Conservation (phyloP, 352 stramenopile genomes). For the Phytophthora melonis region DNA sequence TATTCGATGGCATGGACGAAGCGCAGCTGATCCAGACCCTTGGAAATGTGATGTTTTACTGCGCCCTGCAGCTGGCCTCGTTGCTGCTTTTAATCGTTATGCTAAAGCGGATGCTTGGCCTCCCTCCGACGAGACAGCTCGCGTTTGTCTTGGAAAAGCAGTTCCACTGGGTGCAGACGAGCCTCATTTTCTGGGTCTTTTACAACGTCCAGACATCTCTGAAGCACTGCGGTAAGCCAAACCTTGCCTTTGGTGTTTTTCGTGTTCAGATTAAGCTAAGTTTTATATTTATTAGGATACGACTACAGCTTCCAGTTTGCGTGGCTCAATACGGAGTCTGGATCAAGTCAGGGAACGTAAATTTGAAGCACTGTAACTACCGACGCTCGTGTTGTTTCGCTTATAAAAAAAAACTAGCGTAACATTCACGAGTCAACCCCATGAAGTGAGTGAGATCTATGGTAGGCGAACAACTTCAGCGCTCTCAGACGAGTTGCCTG, state of each 20-base stretch:
- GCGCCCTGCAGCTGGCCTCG: neutral
- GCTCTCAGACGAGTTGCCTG: constrained; percentile 6
- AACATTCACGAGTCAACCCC: too few relatives aligned
- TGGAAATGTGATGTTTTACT: neutral
- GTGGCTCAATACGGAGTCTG: neutral
- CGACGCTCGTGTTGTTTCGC: neutral
- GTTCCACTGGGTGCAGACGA: neutral
- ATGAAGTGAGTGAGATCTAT: too few relatives aligned
- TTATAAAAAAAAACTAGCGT: too few relatives aligned
- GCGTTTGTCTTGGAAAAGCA: constrained; percentile 3
- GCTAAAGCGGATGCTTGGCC: neutral
- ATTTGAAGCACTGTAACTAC: too few relatives aligned
- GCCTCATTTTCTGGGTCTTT: constrained; percentile 1
- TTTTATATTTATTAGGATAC: neutral
- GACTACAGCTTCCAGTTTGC: neutral
- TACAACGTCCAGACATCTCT: neutral
- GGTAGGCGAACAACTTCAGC: neutral
- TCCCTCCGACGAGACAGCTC: neutral
- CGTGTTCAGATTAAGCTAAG: too few relatives aligned
- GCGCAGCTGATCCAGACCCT: neutral
- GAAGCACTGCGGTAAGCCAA: neutral
- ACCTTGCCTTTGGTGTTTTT: neutral
- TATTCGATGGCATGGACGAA: neutral
- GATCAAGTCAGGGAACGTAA: too few relatives aligned
- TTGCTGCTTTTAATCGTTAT: neutral